Percentiles rank a stretch among this genome's conserved stretches.
Evolutionary conservation across 768 basidiomycete genomes (phyloP).

Genomic region (Boletus huronensis): DNA sequence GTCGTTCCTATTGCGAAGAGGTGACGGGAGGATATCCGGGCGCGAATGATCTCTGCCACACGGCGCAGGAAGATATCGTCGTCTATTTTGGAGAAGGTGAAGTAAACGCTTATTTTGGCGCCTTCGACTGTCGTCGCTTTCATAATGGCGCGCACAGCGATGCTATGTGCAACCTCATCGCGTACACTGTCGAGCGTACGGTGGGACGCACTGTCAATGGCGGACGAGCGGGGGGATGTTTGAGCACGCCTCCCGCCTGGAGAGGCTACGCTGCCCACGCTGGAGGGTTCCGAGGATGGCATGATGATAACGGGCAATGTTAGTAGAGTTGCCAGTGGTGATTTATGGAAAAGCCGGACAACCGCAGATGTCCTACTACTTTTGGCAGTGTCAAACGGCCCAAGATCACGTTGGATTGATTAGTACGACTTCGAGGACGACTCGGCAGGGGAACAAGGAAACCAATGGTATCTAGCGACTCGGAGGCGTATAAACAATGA

Average conservation of each 20-base stretch:
- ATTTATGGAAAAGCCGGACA: neutral
- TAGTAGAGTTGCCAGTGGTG: neutral
- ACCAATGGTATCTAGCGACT: neutral
- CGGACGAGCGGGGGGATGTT: neutral
- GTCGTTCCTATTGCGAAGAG: constrained; percentile 57
- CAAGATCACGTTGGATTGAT: neutral
- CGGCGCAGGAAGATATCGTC: constrained; percentile 55
- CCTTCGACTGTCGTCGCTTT: constrained; percentile 50
- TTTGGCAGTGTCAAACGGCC: neutral
- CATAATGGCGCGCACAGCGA: constrained; percentile 52
- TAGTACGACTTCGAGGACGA: neutral
- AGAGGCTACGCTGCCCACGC: constrained; percentile 7
- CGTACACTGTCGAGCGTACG: constrained; percentile 61
- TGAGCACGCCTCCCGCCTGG: constrained; percentile 1
- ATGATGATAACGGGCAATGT: constrained; percentile 1
- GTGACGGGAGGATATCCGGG: constrained; percentile 42
- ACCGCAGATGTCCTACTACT: neutral
- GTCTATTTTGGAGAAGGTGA: constrained; percentile 55
- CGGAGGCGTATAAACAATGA: too few relatives aligned
- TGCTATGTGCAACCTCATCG: constrained; percentile 53
- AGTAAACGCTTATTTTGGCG: constrained; percentile 55
- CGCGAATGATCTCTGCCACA: constrained; percentile 47
- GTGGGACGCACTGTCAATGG: neutral
- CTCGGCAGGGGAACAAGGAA: neutral
- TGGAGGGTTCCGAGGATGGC: constrained; percentile 30